A percentile compares a stretch with the other conserved stretches of the same genome.
These are phyloP conservation scores for Lipomyces orientalis DNA, from an alignment of 805 yeast species.

Conservation along the genomic window DNA sequence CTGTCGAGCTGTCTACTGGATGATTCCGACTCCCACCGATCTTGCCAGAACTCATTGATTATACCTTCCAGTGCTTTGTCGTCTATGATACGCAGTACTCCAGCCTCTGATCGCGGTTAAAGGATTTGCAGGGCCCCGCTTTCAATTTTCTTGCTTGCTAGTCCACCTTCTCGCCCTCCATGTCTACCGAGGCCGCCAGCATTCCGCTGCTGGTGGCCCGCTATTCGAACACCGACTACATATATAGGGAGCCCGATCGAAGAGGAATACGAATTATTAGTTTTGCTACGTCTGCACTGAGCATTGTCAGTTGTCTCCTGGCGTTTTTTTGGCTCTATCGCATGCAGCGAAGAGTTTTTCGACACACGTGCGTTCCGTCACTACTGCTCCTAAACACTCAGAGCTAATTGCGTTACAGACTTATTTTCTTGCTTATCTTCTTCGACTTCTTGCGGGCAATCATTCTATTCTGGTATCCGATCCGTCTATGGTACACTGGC, in stretches of 20 bases:
- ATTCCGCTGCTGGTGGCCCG: slow-evolving; percentile 5
- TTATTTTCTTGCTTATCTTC: slow-evolving; percentile 68
- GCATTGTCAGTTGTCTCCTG: slow-evolving; percentile 59
- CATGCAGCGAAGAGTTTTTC: slow-evolving; percentile 41
- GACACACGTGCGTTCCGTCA: slow-evolving; percentile 36
- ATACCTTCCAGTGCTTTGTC: neutral
- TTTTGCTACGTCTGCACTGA: slow-evolving; percentile 51
- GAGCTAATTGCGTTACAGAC: slow-evolving; percentile 57
- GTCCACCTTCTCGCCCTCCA: slow-evolving; percentile 7
- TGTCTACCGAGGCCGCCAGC: slow-evolving; percentile 6
- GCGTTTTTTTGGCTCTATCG: slow-evolving; percentile 61
- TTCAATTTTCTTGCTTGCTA: neutral
- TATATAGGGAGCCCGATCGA: slow-evolving; percentile 15
- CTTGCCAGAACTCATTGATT: neutral
- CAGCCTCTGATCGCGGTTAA: neutral
- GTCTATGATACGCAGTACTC: neutral
- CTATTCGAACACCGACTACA: neutral
- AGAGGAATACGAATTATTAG: slow-evolving; percentile 27
- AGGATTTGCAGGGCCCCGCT: neutral
- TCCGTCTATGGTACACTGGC: slow-evolving; percentile 35
- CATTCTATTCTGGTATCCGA: slow-evolving; percentile 69
- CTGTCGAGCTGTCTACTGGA: neutral
- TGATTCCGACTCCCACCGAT: neutral
- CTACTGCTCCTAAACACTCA: neutral
- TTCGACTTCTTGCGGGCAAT: slow-evolving; percentile 79